Evolutionary conservation across 257 asterid species (phyloP), one percentile per base, ranked within the genome.

Genomic region (Scutellaria minor): DNA sequence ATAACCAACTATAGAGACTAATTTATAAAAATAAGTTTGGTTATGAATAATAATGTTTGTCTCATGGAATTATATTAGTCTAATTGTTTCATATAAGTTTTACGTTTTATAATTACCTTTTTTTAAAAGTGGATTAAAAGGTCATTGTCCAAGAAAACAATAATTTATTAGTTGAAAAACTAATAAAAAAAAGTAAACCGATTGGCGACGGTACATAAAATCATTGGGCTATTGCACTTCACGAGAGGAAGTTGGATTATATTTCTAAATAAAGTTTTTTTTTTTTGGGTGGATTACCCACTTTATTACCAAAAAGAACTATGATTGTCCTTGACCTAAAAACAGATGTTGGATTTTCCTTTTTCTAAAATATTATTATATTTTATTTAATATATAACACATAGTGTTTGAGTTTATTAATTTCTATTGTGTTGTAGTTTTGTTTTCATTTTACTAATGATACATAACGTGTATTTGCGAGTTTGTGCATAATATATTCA

Each of bases 171-270:
- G 69, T 46, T 63, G 39, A 72, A 15, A 62, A n/a, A 3, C 7
- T 41, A 54, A 27, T 18, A 35, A 18, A 27, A 48, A 8, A 18
- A 20, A 8, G 60, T 24, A 46, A 14, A 31, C 4, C 60, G 60
- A 56, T 64, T 56, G 73, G 74, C 12, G 37, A 42, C 44, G 13
- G 60, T 68, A 59, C 74, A 68, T 0, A 68, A 68, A 74, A 74
- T 74, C 68, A 74, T 66, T 74, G 74, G 63, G 68, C 37, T 57
- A 66, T 74, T 74, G 66, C 78, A 54, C 40, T 73, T 64, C 58
- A 66, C 9, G 68, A 46, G 60, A 64, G 50, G 48, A 75, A 75
- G 52, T 68, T 60, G 51, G 41, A 60, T 75, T 76, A 53, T 70
- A 41, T 63, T 63, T 70, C 46, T 35, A 62, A 63, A 61, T 44